Base-by-base conservation (phyloP, 2,329 filamentous ascomycete species). In the Basipetospora sp. region DNA sequence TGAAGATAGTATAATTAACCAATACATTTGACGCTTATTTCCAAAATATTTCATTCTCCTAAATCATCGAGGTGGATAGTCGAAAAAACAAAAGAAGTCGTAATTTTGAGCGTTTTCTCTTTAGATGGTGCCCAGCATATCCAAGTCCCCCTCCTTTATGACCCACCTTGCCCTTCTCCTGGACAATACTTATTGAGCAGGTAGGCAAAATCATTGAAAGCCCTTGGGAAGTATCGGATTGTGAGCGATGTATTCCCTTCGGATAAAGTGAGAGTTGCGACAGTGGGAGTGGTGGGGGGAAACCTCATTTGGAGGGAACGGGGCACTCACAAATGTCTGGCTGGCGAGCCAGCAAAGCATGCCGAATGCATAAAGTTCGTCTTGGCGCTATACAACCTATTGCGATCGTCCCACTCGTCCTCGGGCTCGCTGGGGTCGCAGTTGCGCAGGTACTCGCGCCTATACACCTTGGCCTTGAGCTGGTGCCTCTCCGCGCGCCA, bases 371-470 rank as follows among this genome's bases (percentile, higher is more conserved):
- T 45, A 16, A 45, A 45, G 3, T 44, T 38, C 1, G 45, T 47
- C 33, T 51, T 38, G 13, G 42, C 42, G 4, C 44, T 41, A 22
- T 50, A 50, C 3, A 51, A 41, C 16, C 44, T 41, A 18, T 44
- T 48, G 2, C 49, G 41, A 16, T 51, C 48, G n/a, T 50, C 47
- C 30, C 34, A 41, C 26, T 50, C 48, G 3, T 45, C 47, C 3
- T 36, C 19, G 2, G 46, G 46, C 29, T 50, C 48, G 29, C 44
- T 46, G 0, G 41, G 43, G 1, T 31, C n/a, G 25, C 37, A 47
- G 34, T 47, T 33, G 13, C 41, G 41, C 10, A 49, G 38, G 36
- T 51, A 48, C n/a, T 48, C 46, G 0, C 34, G 20, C 2, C 41
- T 41, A 31, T 45, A 50, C 11, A 27, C 35, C 13, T 45, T 26